Evolutionary conservation across 768 basidiomycete species (phyloP), one percentile per base, ranked within the genome.

Genomic region (Astraeus odoratus): DNA sequence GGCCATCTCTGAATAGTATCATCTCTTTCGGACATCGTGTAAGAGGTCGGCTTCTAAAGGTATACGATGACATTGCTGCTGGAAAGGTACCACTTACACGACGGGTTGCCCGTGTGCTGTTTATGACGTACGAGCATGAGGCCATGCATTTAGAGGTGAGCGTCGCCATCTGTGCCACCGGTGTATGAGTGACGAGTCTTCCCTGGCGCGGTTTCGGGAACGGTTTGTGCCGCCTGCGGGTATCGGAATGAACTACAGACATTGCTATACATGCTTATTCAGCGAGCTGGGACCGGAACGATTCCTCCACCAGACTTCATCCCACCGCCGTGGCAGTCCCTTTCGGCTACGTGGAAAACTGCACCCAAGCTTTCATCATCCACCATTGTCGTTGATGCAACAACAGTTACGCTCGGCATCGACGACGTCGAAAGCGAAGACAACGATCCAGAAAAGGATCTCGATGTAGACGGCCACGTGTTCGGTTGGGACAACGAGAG

Each of bases 401-500:
- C 74, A 1, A 69, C 58, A 0, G 56, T 97, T 29, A 64, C 66
- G 5, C 61, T 96, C 1, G 95, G 95, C 0, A 90, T 93, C 53
- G 76, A 95, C 51, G 95, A 99, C 56, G 49, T 59, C 22, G 95
- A 98, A 62, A 66, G 60, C 0, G 77, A 86, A 6, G 93, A 97
- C 58, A 52, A 50, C 0, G 49, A 58, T 35, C 41, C 58, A 1
- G 55, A 51, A 2, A 59, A 63, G 15, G 55, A 65, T 3, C 55
- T 61, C 0, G 71, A 76, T 19, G 60, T 76, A 35, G 59, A 65
- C 15, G 66, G 64, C 7, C 83, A 94, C 56, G 78, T 83, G 45
- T 91, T 88, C 63, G 92, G 93, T 0, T 93, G 95, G 96, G 96
- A 99, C 60, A 93, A 91, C 54, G 96, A 99, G 66, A 73, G 82